Percentiles rank a stretch among this genome's conserved stretches.
Conservation (phyloP, 179 eudicot species). For the Carnegiea gigantea region DNA sequence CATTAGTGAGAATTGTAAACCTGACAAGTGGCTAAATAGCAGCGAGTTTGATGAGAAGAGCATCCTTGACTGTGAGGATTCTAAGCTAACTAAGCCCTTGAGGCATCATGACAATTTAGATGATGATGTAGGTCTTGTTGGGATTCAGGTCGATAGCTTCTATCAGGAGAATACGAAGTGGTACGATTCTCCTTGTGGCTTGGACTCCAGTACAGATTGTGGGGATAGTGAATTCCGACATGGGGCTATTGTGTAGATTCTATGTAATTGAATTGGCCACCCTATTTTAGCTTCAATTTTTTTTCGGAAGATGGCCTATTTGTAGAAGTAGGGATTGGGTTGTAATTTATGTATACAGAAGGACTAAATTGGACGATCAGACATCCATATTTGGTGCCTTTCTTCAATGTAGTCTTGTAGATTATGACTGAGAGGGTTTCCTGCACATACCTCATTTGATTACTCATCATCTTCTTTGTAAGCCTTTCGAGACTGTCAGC, state of each 20-base stretch:
- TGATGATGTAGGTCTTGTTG: slow-evolving; percentile 74
- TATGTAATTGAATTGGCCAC: slow-evolving; percentile 40
- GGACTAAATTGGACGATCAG: slow-evolving; percentile 40
- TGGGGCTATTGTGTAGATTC: slow-evolving; percentile 70
- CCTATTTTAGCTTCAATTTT: slow-evolving; percentile 42
- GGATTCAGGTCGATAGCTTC: slow-evolving; percentile 82
- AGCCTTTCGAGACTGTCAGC: slow-evolving; percentile 18
- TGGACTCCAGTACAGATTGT: slow-evolving; percentile 82
- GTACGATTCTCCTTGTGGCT: slow-evolving; percentile 90
- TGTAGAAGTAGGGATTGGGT: slow-evolving; percentile 43
- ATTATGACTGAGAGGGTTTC: slow-evolving; percentile 33
- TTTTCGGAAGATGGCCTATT: slow-evolving; percentile 22
- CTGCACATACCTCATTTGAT: slow-evolving; percentile 33
- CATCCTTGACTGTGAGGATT: slow-evolving; percentile 59
- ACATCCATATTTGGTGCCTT: slow-evolving; percentile 37
- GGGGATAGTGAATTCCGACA: slow-evolving; percentile 70
- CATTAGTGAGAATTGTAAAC: slow-evolving; percentile 58
- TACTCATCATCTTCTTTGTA: slow-evolving; percentile 27
- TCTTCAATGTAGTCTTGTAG: slow-evolving; percentile 29
- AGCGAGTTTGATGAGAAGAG: slow-evolving; percentile 71
- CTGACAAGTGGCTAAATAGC: slow-evolving; percentile 73
- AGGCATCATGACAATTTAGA: slow-evolving; percentile 67
- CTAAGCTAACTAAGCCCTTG: slow-evolving; percentile 68
- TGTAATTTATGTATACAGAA: slow-evolving; percentile 68
- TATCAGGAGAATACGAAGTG: slow-evolving; percentile 92